Evolutionary conservation across 768 basidiomycete species (phyloP).

Genomic region (Solioccasus polychromus): DNA sequence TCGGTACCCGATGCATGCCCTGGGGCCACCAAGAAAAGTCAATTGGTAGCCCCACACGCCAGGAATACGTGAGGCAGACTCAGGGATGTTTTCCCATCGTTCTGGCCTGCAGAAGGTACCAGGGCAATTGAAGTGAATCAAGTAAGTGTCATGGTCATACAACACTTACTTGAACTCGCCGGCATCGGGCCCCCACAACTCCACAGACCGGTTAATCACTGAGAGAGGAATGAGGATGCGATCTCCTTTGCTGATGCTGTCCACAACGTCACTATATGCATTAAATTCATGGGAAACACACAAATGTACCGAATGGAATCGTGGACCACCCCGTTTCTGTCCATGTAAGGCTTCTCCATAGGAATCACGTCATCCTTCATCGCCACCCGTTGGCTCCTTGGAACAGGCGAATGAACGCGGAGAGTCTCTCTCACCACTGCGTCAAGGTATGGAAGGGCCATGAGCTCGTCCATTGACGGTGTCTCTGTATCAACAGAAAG

Average conservation of each 20-base stretch:
- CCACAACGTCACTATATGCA: neutral
- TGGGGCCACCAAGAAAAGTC: neutral
- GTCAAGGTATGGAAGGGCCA: neutral
- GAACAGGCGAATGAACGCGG: neutral
- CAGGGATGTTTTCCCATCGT: slow-evolving; percentile 1
- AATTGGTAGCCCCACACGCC: neutral
- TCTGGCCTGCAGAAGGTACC: neutral
- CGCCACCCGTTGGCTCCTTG: neutral
- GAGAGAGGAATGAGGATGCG: neutral
- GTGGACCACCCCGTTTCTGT: neutral
- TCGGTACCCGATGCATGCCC: neutral
- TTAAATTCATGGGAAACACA: neutral
- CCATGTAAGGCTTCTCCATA: neutral
- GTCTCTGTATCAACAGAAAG: neutral
- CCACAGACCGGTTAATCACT: neutral
- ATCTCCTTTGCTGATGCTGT: neutral
- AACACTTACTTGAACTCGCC: neutral
- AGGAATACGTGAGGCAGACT: neutral
- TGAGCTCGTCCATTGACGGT: neutral
- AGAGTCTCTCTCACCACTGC: neutral
- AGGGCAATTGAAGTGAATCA: neutral
- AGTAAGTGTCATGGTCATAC: neutral
- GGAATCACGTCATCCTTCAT: neutral
- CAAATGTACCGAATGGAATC: neutral
- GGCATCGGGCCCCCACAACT: neutral